Percentiles rank a stretch among this genome's conserved stretches.
Conservation (phyloP, 768 basidiomycete species). For the Mycena kentingensis region DNA sequence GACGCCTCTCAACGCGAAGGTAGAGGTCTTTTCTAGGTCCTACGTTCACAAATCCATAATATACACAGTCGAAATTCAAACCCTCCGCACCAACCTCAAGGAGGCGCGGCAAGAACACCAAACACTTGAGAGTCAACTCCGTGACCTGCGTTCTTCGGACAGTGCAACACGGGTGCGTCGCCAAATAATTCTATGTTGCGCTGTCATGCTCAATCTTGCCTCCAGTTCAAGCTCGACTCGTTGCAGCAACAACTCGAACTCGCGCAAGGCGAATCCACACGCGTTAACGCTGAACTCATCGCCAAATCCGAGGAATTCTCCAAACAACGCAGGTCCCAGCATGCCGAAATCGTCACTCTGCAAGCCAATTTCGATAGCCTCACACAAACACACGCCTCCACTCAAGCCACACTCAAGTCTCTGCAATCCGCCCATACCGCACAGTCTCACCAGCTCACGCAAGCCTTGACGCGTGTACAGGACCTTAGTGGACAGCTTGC, state of each 20-base stretch:
- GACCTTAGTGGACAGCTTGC: slow-evolving; percentile 77
- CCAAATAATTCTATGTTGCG: slow-evolving; percentile 4
- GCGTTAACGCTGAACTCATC: slow-evolving; percentile 66
- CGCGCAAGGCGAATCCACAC: slow-evolving; percentile 74
- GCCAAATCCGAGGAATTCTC: slow-evolving; percentile 81
- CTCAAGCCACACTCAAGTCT: slow-evolving; percentile 69
- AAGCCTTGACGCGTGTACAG: slow-evolving; percentile 74
- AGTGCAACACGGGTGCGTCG: slow-evolving; percentile 71
- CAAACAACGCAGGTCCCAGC: slow-evolving; percentile 79
- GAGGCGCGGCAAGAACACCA: slow-evolving; percentile 77
- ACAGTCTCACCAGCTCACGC: slow-evolving; percentile 75
- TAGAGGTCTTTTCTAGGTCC: slow-evolving; percentile 35
- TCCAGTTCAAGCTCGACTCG: slow-evolving; percentile 84
- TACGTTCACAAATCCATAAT: slow-evolving; percentile 6
- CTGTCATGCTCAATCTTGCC: background rate
- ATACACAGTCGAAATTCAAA: slow-evolving; percentile 67
- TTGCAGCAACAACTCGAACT: slow-evolving; percentile 80
- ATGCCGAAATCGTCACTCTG: slow-evolving; percentile 72
- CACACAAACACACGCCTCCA: slow-evolving; percentile 64
- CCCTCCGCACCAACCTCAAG: slow-evolving; percentile 66
- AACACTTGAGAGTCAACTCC: slow-evolving; percentile 62
- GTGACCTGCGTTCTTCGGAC: slow-evolving; percentile 74
- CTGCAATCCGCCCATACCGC: slow-evolving; percentile 71
- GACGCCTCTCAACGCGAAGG: slow-evolving; percentile 76
- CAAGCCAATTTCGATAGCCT: slow-evolving; percentile 78